Conservation (phyloP, 345 rosid species). For the Mallotus nudiflorus region DNA sequence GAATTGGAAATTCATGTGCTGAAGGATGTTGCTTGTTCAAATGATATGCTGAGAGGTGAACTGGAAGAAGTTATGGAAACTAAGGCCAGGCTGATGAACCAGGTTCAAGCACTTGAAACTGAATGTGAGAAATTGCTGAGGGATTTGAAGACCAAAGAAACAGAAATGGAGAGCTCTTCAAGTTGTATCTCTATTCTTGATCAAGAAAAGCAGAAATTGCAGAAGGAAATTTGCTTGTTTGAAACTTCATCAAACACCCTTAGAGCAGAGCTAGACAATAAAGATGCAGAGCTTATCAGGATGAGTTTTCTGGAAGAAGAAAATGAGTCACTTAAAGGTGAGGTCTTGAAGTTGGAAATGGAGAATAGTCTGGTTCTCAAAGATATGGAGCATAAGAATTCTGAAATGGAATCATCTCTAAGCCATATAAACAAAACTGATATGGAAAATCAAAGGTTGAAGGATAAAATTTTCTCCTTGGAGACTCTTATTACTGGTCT, state of each 20-base stretch:
- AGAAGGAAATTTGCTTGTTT: constrained; percentile 28
- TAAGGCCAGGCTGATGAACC: constrained; percentile 29
- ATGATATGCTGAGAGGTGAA: constrained; percentile 31
- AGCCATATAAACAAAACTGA: constrained; percentile 27
- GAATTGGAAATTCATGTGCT: constrained; percentile 29
- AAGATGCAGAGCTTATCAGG: constrained; percentile 30
- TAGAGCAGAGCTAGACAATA: constrained; percentile 32
- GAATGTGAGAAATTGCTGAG: constrained; percentile 26
- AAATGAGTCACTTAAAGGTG: constrained; percentile 31
- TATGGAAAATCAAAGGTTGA: constrained; percentile 39
- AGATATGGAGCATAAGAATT: constrained; percentile 49
- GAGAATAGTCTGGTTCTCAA: constrained; percentile 42
- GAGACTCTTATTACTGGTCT: constrained; percentile 48
- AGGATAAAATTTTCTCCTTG: constrained; percentile 44
- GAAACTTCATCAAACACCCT: constrained; percentile 29
- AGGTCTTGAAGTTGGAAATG: constrained; percentile 34
- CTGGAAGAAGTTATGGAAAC: constrained; percentile 28
- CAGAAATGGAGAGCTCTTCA: constrained; percentile 31
- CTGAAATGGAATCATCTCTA: constrained; percentile 40
- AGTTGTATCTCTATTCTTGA: constrained; percentile 20
- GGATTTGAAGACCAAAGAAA: constrained; percentile 40
- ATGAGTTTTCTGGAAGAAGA: constrained; percentile 37
- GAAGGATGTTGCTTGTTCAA: constrained; percentile 35
- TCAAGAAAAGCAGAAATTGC: constrained; percentile 34
- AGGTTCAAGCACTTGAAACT: constrained; percentile 43